Percentiles rank a stretch among this genome's conserved stretches.
Evolutionary conservation across 208 protist species (phyloP).

Genomic region (Perkinsela sp.): DNA sequence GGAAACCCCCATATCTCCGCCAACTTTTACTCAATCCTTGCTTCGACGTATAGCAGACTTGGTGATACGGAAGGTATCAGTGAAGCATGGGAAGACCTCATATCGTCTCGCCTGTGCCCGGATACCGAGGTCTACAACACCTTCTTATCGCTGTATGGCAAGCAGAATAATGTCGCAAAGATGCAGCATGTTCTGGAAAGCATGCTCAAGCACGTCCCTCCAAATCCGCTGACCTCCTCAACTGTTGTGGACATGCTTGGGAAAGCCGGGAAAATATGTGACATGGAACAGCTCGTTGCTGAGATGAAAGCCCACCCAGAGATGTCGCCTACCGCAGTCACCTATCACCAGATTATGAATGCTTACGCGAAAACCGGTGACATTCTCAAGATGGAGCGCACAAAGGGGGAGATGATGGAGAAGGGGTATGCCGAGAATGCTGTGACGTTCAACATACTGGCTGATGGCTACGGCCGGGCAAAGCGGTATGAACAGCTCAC

Average conservation of each 20-base stretch:
- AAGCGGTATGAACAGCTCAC: slow-evolving; percentile 35
- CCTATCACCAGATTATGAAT: slow-evolving; percentile 56
- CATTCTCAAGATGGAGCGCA: slow-evolving; percentile 43
- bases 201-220: slow-evolving; percentile 57
- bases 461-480: slow-evolving; percentile 35
- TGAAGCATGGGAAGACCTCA: slow-evolving; percentile 46
- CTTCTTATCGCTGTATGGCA: slow-evolving; percentile 39
- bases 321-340: slow-evolving; percentile 48
- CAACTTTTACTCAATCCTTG: slow-evolving; percentile 45
- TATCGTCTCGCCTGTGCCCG: slow-evolving; percentile 39
- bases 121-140: slow-evolving; percentile 56
- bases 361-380: slow-evolving; percentile 48
- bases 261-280: slow-evolving; percentile 37
- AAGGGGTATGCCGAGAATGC: slow-evolving; percentile 31
- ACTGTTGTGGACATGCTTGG: slow-evolving; percentile 52
- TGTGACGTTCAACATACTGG: slow-evolving; percentile 52
- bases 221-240: slow-evolving; percentile 45
- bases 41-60: slow-evolving; percentile 36
- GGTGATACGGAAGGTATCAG: slow-evolving; percentile 32
- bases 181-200: slow-evolving; percentile 50
- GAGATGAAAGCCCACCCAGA: slow-evolving; percentile 45
- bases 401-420: slow-evolving; percentile 19
- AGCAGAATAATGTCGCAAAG: slow-evolving; percentile 27
- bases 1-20: slow-evolving; percentile 24
- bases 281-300: slow-evolving; percentile 52